Conservation (phyloP, 2,329 filamentous ascomycete species). For the Fusarium sp. region DNA sequence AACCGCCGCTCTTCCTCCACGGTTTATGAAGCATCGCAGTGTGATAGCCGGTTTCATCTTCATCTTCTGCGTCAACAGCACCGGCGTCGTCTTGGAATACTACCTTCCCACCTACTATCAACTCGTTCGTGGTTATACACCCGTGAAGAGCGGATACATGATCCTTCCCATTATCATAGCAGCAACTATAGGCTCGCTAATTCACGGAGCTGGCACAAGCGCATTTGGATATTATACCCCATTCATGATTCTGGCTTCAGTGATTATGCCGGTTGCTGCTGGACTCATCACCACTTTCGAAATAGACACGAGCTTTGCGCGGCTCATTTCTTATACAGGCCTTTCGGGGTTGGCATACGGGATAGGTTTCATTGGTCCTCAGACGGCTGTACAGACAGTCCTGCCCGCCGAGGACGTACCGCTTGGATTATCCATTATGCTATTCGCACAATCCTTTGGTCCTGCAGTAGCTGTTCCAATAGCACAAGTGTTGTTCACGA, state of each 20-base stretch:
- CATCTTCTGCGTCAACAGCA: constrained; percentile 53
- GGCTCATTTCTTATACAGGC: constrained; percentile 12
- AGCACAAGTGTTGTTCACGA: constrained; percentile 37
- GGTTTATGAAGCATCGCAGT: constrained; percentile 54
- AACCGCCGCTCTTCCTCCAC: constrained; percentile 55
- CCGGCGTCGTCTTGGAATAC: constrained; percentile 48
- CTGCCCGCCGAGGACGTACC: constrained; percentile 21
- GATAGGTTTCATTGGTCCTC: constrained; percentile 22
- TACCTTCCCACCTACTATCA: constrained; percentile 57
- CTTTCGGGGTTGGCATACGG: constrained; percentile 23
- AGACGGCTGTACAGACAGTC: constrained; percentile 24
- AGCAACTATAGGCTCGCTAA: constrained; percentile 15
- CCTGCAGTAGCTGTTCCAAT: constrained; percentile 31
- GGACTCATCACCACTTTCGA: constrained; percentile 23
- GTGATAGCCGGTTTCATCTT: constrained; percentile 51
- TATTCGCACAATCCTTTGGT: constrained; percentile 39
- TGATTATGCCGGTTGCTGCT: constrained; percentile 13
- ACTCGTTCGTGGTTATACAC: constrained; percentile 53
- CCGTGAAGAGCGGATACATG: constrained; percentile 48
- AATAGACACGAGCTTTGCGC: constrained; percentile 1
- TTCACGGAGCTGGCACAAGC: constrained; percentile 26
- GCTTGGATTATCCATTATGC: constrained; percentile 37
- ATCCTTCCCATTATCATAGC: constrained; percentile 36
- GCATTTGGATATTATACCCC: constrained; percentile 22
- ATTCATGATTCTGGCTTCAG: constrained; percentile 27